A percentile compares a stretch with the other conserved stretches of the same genome.
These are phyloP conservation scores for Beverwykella pulmonaria DNA, from an alignment of 495 filamentous ascomycete species.

Conservation along the genomic window DNA sequence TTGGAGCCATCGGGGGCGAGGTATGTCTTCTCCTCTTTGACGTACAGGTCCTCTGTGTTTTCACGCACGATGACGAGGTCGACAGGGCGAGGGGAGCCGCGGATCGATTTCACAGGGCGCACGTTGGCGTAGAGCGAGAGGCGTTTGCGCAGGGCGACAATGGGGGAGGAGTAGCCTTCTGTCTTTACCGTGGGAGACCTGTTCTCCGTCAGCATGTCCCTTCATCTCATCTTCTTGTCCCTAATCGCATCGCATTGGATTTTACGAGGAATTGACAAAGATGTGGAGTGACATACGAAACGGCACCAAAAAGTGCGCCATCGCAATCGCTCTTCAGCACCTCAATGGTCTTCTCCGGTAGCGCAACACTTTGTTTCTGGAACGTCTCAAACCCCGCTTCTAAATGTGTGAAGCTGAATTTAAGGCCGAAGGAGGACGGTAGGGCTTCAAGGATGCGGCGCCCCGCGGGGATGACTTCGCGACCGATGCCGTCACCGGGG, in stretches of 20 bases:
- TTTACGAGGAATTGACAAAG: background rate
- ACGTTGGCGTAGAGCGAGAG: slow-evolving; percentile 97
- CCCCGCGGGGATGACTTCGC: slow-evolving; percentile 96
- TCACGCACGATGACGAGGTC: slow-evolving; percentile 98
- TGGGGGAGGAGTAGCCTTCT: slow-evolving; percentile 93
- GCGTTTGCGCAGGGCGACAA: slow-evolving; percentile 93
- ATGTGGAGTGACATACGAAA: slow-evolving; percentile 56
- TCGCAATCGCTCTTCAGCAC: slow-evolving; percentile 86
- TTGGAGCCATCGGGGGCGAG: slow-evolving; percentile 67
- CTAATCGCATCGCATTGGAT: too few relatives aligned
- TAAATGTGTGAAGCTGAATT: slow-evolving; percentile 91
- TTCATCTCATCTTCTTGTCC: background rate
- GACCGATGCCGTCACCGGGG: slow-evolving; percentile 96
- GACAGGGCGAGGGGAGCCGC: slow-evolving; percentile 64
- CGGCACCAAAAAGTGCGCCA: slow-evolving; percentile 94
- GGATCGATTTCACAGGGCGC: slow-evolving; percentile 87
- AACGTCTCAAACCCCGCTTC: slow-evolving; percentile 93
- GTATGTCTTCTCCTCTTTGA: slow-evolving; percentile 90
- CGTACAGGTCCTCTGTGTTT: slow-evolving; percentile 98
- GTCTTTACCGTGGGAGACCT: slow-evolving; percentile 85
- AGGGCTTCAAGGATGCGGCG: slow-evolving; percentile 88
- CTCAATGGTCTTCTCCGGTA: slow-evolving; percentile 88
- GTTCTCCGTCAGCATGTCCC: too few relatives aligned
- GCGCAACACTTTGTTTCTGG: slow-evolving; percentile 79
- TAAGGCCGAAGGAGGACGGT: slow-evolving; percentile 75